Conservation (phyloP, 345 rosid species). For the Populus pruinosa region DNA sequence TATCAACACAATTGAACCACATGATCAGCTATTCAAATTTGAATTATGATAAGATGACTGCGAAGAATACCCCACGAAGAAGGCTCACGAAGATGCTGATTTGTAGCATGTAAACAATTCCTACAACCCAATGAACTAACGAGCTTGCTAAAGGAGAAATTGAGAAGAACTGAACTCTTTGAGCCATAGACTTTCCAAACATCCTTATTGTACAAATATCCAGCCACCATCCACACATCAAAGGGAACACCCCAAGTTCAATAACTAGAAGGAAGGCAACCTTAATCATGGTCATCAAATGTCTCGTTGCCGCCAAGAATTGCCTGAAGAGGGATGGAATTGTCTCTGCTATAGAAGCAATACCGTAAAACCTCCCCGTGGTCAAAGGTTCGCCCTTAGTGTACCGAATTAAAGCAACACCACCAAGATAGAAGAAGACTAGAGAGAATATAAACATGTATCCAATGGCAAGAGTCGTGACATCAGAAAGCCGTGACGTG, state of each 20-base stretch:
- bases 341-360: constrained; percentile 77
- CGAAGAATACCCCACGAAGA: constrained; percentile 84
- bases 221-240: constrained; percentile 99
- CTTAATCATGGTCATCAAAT: constrained; percentile 99
- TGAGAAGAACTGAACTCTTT: constrained; percentile 76
- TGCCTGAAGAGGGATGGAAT: constrained; percentile 90
- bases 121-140: constrained; percentile 94
- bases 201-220: constrained; percentile 92
- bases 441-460: constrained; percentile 71
- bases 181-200: constrained; percentile 94
- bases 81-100: constrained; percentile 98
- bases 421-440: constrained; percentile 75
- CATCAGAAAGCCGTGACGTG: constrained; percentile 85
- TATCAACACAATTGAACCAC: neutral
- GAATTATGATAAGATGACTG: neutral
- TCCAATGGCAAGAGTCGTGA: constrained; percentile 90
- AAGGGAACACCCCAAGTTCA: constrained; percentile 97
- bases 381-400: constrained; percentile 94
- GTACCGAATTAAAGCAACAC: constrained; percentile 79
- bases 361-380: constrained; percentile 74
- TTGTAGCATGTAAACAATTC: constrained; percentile 91
- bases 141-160: constrained; percentile 93
- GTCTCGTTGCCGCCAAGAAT: constrained; percentile 95
- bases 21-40: neutral
- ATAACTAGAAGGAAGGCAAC: constrained; percentile 97